Conservation (phyloP, 345 rosid species). For the Dimocarpus longan region DNA sequence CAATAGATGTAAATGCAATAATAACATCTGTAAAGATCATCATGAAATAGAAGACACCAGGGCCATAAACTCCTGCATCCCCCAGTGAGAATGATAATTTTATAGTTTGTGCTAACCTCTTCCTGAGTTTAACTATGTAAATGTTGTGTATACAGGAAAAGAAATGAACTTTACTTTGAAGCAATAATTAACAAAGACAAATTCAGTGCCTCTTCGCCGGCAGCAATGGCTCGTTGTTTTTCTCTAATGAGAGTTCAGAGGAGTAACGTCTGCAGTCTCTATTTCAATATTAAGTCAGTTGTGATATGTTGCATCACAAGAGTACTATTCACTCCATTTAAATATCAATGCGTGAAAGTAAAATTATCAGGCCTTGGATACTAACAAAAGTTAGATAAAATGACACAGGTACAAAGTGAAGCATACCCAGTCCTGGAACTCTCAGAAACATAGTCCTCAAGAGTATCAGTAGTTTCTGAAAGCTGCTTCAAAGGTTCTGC, state of each 20-base stretch:
- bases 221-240: conserved; percentile 53
- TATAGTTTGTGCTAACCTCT: not conserved
- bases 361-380: conserved; percentile 15
- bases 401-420: conserved; percentile 22
- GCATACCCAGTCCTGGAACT: conserved; percentile 94
- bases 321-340: conserved; percentile 79
- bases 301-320: conserved; percentile 95
- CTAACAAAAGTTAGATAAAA: not conserved
- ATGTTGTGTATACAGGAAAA: conserved; percentile 3
- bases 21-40: conserved; percentile 2
- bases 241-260: conserved; percentile 72
- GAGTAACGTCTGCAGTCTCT: conserved; percentile 71
- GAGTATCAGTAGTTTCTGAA: conserved; percentile 60
- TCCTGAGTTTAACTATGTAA: not conserved
- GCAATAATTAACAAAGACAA: conserved; percentile 63
- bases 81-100: not conserved
- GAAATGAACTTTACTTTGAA: conserved; percentile 41
- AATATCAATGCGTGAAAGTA: not conserved
- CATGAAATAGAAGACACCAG: not conserved
- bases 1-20: conserved; percentile 24
- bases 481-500: conserved; percentile 99
- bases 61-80: not conserved
- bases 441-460: conserved; percentile 67
- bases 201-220: conserved; percentile 70
- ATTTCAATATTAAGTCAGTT: conserved; percentile 86